Evolutionary conservation across 768 basidiomycete genomes (phyloP), one percentile per base, ranked within the genome.

Genomic region (Tricholoma terreum): DNA sequence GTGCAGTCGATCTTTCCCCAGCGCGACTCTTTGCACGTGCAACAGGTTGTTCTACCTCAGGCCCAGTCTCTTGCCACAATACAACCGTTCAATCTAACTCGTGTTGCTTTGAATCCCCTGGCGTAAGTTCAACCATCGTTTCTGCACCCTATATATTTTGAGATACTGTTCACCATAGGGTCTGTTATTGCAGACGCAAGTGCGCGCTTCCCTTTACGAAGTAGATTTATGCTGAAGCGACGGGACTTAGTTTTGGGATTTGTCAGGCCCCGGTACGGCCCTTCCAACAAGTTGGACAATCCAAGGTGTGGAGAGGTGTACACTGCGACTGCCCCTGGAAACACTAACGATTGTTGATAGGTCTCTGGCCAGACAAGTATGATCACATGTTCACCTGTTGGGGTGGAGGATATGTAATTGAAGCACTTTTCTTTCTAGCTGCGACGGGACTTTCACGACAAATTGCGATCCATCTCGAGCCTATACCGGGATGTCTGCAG

Each of bases 221-320:
- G 11, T 8, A 12, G 22, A 10, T 21, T 35, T 21, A 1, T 22
- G 6, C 10, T 8, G 11, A 11, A 6, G n/a, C 11, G 31, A n/a
- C 50, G 46, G 2, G 42, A 49, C 27, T 30, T 67, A 87, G 84
- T 87, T 90, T 71, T 90, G 89, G 87, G 87, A 90, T 59, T 14
- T 46, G 17, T 86, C 83, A 2, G 63, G 82, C 48, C 82, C 85
- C 0, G 68, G 79, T 3, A 84, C 82, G 17, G 87, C 89, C 10
- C 89, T 89, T 5, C 68, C 66, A 9, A 62, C 86, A 63, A 85
- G 83, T 63, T 90, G 89, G 87, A 90, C 87, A 1, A 84, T 89
- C 57, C 88, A 88, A 54, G 86, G 88, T 84, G 57, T 48, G 79
- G 62, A n/a, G 22, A 50, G 24, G 4, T n/a, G n/a, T 14, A 30